Base-by-base conservation (phyloP, 306 rosid genomes). In the Luffa aegyptiaca region DNA sequence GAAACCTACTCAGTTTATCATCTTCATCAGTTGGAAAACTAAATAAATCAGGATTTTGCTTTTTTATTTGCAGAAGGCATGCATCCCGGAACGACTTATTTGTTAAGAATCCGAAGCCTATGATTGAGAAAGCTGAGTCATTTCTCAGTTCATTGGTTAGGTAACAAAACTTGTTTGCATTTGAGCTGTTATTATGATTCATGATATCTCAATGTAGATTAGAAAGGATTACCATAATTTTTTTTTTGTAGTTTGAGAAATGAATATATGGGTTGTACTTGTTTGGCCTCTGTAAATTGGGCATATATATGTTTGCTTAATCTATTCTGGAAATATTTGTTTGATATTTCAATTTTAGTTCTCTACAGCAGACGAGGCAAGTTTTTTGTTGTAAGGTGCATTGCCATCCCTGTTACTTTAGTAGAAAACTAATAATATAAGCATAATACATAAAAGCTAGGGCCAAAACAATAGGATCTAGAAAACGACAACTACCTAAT, bases 41-140 rank as follows among this genome's bases (percentile, higher is more conserved):
- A 35, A 70, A 21, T 20, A 20, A 41, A 76, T 83, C 36, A 13
- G 63, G 13, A 45, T 37, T 79, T 44, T 39, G 65, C 42, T 59
- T 75, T 86, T 83, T 82, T 75, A 83, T 79, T 88, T 84, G 84
- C 94, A 94, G 98, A 91, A 92, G 86, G 81, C 78, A 79, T 81
- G 80, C 85, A 21, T 84, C 93, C 77, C 81, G 75, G 76, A 87
- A 78, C 31, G 80, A 90, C 65, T 58, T 64, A 72, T 82, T 65
- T 64, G 75, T 21, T 46, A 90, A 87, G 79, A 87, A 87, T 68
- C 83, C 89, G n/a, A 82, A 86, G 84, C 73, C 80, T 70, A 81
- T 84, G 55, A 92, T 84, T 41, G 90, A 81, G 33, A 87, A 86
- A 76, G 97, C 89, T 82, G 84, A 81, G 5, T 17, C 84, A 70